A percentile compares a stretch with the other conserved stretches of the same genome.
Evolutionary conservation across 192 early-diverging fungal genomes (phyloP).

Genomic region (Mortierella alpina): DNA sequence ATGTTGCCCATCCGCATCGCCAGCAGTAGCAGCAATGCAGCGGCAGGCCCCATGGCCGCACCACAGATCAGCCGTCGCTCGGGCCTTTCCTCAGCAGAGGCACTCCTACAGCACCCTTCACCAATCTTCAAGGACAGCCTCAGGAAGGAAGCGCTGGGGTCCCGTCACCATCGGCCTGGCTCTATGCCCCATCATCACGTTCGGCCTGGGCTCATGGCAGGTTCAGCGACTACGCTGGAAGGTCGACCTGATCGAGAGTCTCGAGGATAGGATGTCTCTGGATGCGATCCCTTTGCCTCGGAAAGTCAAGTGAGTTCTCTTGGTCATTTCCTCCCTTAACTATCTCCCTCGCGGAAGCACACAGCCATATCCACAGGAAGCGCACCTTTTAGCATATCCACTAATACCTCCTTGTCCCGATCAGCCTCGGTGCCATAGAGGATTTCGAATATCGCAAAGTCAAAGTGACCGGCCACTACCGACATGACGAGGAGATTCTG

Average conservation of each 20-base stretch:
- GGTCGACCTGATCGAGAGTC: conserved; percentile 79
- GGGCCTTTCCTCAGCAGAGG: background rate
- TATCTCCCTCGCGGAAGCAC: background rate
- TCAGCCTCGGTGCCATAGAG: conserved; percentile 45
- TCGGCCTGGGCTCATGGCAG: conserved; percentile 90
- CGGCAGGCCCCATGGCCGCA: no score
- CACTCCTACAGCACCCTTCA: conserved; percentile 24
- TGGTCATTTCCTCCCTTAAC: background rate
- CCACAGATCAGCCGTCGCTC: no score
- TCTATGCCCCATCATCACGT: conserved; percentile 66
- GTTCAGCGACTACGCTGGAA: conserved; percentile 91
- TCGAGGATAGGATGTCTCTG: conserved; percentile 68
- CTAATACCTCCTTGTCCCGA: background rate
- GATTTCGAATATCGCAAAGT: conserved; percentile 86
- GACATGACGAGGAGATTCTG: conserved; percentile 83
- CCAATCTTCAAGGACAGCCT: conserved; percentile 28
- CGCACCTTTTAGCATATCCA: background rate
- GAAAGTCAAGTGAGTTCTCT: conserved; percentile 63
- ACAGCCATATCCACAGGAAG: conserved; percentile 7
- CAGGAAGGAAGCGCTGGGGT: conserved; percentile 36
- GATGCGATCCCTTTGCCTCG: conserved; percentile 76
- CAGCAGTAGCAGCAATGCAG: no score
- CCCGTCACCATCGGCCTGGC: conserved; percentile 49
- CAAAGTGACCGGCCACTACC: conserved; percentile 72
- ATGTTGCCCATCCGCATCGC: no score